Evolutionary conservation across 176 grass and related monocot genomes (phyloP).

Genomic region (Hordeum vulgare): MorexV3_pseudomolecules_assembly NC_058522.1:464499893-464500392

Average conservation of each 20-base stretch:
- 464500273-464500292: not conserved
- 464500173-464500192: slow-evolving; percentile 33
- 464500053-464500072: slow-evolving; percentile 31
- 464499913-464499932: slow-evolving; percentile 12
- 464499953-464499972: slow-evolving; percentile 26
- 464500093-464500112: slow-evolving; percentile 40
- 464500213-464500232: not conserved
- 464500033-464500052: slow-evolving; percentile 38
- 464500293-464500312: not conserved
- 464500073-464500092: slow-evolving; percentile 28
- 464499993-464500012: slow-evolving; percentile 28
- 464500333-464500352: slow-evolving; percentile 6
- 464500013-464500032: slow-evolving; percentile 19
- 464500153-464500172: not conserved
- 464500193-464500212: not conserved
- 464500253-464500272: not conserved
- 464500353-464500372: not conserved
- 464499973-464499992: slow-evolving; percentile 24
- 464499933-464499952: slow-evolving; percentile 39
- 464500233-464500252: not conserved
- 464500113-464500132: slow-evolving; percentile 12
- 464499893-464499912: slow-evolving; percentile 14
- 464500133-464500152: slow-evolving; percentile 23
- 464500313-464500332: slow-evolving; percentile 15
- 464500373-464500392: not conserved